Percentiles rank a stretch among this genome's conserved stretches.
phyloP scores from a whole-genome alignment of 2,329 filamentous ascomycete species.

The Claviceps pusilla region DNA sequence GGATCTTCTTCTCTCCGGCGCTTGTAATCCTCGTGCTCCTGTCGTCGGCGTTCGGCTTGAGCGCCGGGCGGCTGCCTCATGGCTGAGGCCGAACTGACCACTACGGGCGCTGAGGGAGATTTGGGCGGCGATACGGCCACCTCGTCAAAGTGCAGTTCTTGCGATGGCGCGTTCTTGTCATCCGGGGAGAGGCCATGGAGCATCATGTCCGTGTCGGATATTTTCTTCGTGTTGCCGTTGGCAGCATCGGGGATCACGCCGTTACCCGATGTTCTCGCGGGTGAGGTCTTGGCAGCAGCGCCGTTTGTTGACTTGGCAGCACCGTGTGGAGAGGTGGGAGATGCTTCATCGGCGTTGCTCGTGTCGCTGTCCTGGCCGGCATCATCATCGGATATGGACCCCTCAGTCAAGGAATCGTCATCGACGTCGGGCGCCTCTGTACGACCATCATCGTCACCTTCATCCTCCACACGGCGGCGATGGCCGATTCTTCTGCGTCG shows the following conservation, averaged over 20 bases:
- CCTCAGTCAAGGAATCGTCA: constrained; percentile 52
- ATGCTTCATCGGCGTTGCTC: constrained; percentile 44
- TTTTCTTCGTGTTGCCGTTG: constrained; percentile 19
- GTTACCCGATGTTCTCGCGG: constrained; percentile 27
- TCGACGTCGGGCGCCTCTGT: constrained; percentile 41
- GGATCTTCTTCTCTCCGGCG: constrained; percentile 79
- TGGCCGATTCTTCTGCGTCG: constrained; percentile 53
- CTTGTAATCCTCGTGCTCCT: constrained; percentile 83
- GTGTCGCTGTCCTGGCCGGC: constrained; percentile 46
- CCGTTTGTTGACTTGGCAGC: constrained; percentile 30
- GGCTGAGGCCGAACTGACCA: constrained; percentile 39
- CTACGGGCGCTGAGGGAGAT: constrained; percentile 31
- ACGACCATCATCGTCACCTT: constrained; percentile 52
- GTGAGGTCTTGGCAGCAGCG: constrained; percentile 15
- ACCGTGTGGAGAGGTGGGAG: constrained; percentile 30
- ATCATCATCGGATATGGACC: constrained; percentile 48
- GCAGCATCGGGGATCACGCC: constrained; percentile 15
- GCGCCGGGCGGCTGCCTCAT: constrained; percentile 36
- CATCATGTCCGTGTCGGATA: constrained; percentile 44
- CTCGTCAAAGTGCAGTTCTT: constrained; percentile 35
- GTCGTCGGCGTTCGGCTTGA: constrained; percentile 54
- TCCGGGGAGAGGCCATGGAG: constrained; percentile 36
- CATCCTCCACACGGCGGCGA: constrained; percentile 54
- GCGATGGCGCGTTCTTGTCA: constrained; percentile 24
- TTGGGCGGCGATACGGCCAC: constrained; percentile 23